These are phyloP conservation scores for Boletus edulis DNA, from an alignment of 768 basidiomycete genomes.

Conservation along the genomic window DNA sequence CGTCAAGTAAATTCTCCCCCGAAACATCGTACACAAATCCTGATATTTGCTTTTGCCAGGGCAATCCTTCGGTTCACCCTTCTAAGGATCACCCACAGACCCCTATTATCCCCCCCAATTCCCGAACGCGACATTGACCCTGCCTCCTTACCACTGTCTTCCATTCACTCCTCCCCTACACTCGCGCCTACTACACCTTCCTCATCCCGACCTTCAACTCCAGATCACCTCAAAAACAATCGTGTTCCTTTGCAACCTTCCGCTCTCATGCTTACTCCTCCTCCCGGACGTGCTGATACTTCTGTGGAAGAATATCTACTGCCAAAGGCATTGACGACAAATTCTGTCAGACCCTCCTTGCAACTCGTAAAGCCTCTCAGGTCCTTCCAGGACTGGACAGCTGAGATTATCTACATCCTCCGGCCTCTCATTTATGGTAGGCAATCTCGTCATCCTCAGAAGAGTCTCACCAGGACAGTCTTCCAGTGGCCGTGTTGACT, in stretches of 20 bases:
- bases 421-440: constrained; percentile 78
- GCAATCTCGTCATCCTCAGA: constrained; percentile 20
- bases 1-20: constrained; percentile 64
- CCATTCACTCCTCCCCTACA: constrained; percentile 56
- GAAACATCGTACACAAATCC: background rate
- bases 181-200: constrained; percentile 56
- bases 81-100: constrained; percentile 71
- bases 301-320: constrained; percentile 78
- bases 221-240: constrained; percentile 82
- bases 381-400: constrained; percentile 69
- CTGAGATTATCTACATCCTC: constrained; percentile 68
- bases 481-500: constrained; percentile 24
- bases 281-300: constrained; percentile 48
- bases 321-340: constrained; percentile 74
- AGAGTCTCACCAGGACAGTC: background rate
- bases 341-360: constrained; percentile 68
- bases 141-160: constrained; percentile 54
- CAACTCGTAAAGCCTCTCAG: constrained; percentile 61
- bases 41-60: constrained; percentile 40
- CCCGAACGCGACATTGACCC: constrained; percentile 90
- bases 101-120: constrained; percentile 72
- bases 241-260: constrained; percentile 64
- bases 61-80: constrained; percentile 71
- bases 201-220: constrained; percentile 58
- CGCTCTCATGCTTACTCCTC: constrained; percentile 49